Base-by-base conservation (phyloP, 495 filamentous ascomycete species). In the Neurospora sp. region DNA sequence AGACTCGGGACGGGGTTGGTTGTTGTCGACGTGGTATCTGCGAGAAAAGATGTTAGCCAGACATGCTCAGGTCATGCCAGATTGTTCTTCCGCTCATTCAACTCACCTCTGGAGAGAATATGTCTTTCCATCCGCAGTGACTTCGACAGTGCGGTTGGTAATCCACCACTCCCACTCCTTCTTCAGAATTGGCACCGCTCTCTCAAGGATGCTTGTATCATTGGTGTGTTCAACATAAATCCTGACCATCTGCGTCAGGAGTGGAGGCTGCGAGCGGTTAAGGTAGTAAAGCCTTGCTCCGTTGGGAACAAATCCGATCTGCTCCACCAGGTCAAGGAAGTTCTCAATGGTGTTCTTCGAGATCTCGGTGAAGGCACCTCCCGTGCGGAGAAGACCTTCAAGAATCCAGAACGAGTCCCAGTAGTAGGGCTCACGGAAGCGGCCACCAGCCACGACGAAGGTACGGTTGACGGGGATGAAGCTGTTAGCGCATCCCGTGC, bases 381-480 rank as follows among this genome's bases (percentile, higher is more conserved):
- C 84, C 3, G 85, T 86, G 31, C 85, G 81, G 12, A 86, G 75
- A 35, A 86, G 78, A 14, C 85, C 85, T 75, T 86, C 84, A 27
- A 86, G 6, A 40, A 86, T 86, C 85, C 85, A 86, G 75, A 82
- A 86, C 70, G 83, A 84, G 74, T 86, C 85, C 85, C 85, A 86
- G 77, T 86, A 86, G 71, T 86, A 86, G 20, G 83, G 80, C 74
- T 86, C 85, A 69, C 85, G 81, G 74, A 86, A 86, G 45, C 85
- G 82, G 14, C 85, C 85, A 27, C 85, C 85, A 3, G 85, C 85
- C 35, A 86, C 81, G 31, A 86, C 84, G 69, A 86, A 85, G 77
- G 84, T 86, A 70, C 83, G 83, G 76, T 86, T 86, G 70, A 86
- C 75, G 38, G 84, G 84, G 71, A 86, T 85, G 76, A 82, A 86